Evolutionary conservation across 2,329 filamentous ascomycete species (phyloP).

Genomic region (Stagonosporopsis vannaccii): DNA sequence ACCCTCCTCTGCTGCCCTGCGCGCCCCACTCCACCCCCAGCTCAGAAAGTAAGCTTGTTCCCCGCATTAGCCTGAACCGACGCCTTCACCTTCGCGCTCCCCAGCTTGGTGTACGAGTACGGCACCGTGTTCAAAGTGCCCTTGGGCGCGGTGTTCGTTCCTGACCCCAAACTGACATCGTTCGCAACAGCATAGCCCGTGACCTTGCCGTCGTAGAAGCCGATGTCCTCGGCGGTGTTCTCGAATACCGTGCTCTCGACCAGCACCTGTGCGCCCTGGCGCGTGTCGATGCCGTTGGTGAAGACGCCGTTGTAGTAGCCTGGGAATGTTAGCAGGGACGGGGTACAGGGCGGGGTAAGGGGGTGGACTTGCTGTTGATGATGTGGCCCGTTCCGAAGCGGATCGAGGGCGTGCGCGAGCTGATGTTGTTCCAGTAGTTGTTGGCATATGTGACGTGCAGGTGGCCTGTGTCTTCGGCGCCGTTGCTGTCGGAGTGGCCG

Average conservation of each 20-base stretch:
- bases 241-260: conserved; percentile 53
- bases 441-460: conserved; percentile 70
- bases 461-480: conserved; percentile 65
- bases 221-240: conserved; percentile 5
- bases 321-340: not conserved
- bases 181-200: conserved; percentile 1
- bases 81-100: conserved; percentile 8
- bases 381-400: conserved; percentile 72
- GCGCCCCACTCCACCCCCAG: not conserved
- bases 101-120: conserved; percentile 11
- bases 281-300: conserved; percentile 51
- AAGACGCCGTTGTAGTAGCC: conserved; percentile 48
- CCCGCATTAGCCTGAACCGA: conserved; percentile 7
- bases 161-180: conserved; percentile 6
- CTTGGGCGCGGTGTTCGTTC: conserved; percentile 4
- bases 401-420: conserved; percentile 68
- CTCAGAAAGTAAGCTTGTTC: not conserved
- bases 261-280: conserved; percentile 52
- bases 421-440: conserved; percentile 71
- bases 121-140: conserved; percentile 5
- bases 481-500: conserved; percentile 67
- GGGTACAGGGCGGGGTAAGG: not conserved
- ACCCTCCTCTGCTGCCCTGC: too few relatives aligned
- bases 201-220: conserved; percentile 2
- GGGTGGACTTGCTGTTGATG: conserved; percentile 55